Evolutionary conservation across 2,329 filamentous ascomycete genomes (phyloP).

Genomic region (Didymella sp.): DNA sequence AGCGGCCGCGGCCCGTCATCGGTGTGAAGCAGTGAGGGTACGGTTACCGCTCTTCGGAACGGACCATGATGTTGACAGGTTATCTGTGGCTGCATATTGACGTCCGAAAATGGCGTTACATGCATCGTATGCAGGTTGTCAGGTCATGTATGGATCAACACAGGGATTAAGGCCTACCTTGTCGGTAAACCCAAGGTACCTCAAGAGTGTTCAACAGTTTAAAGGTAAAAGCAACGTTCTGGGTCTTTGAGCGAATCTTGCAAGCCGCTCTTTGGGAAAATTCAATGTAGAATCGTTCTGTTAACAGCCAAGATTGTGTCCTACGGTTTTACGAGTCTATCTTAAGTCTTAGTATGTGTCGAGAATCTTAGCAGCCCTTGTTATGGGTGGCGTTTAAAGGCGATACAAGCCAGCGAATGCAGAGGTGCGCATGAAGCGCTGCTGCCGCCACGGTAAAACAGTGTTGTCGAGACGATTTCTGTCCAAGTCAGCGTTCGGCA

Average conservation of each 20-base stretch:
- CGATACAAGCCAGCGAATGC: slow-evolving; percentile 14
- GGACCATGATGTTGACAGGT: slow-evolving; percentile 5
- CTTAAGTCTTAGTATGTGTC: neutral
- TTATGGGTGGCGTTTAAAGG: neutral
- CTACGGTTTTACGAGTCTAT: neutral
- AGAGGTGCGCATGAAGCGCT: slow-evolving; percentile 24
- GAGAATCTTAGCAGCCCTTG: slow-evolving; percentile 5
- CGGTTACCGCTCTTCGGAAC: neutral
- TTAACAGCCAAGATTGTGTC: neutral
- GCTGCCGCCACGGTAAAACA: slow-evolving; percentile 21
- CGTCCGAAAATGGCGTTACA: slow-evolving; percentile 16
- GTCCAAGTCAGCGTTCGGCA: slow-evolving; percentile 22
- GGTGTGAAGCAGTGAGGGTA: slow-evolving; percentile 16
- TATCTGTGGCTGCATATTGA: slow-evolving; percentile 5
- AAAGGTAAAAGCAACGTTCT: neutral
- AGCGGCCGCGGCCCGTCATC: slow-evolving; percentile 31
- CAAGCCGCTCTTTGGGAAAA: neutral
- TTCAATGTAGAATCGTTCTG: neutral
- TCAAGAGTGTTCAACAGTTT: neutral
- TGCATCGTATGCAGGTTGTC: slow-evolving; percentile 14
- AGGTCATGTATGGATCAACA: slow-evolving; percentile 11
- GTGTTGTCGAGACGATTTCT: slow-evolving; percentile 5
- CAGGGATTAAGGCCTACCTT: slow-evolving; percentile 5
- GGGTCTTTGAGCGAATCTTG: neutral
- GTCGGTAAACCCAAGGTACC: neutral